Base-by-base conservation (phyloP, 768 basidiomycete genomes). In the Xerocomus spinulosus region DNA sequence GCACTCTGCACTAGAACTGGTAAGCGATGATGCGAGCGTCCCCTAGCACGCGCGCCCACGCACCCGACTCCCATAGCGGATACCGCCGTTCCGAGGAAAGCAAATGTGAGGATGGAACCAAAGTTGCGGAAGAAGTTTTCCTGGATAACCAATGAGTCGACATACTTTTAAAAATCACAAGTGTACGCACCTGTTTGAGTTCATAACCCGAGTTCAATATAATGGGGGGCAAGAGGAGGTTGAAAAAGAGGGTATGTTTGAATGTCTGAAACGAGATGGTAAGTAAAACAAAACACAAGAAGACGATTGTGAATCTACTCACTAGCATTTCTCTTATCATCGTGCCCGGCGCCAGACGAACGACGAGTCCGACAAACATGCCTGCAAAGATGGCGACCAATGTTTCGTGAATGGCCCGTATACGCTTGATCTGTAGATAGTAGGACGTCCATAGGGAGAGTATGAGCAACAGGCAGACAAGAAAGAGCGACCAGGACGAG, bases 71-170 rank as follows among this genome's bases (percentile, higher is more conserved):
- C 96, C 36, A 98, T 82, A 25, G 96, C 92, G 2, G 92, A 93
- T 57, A 98, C 92, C 61, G 95, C 94, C 0, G 96, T 99, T 15
- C 96, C 96, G 9, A 89, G 68, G 60, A 98, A 97, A 0, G 94
- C 94, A 59, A 94, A 94, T 0, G 81, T 87, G 36, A 96, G 75
- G 55, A 99, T 99, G 23, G 93, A 94, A 9, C 92, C 94, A 62
- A 98, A 98, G 66, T 97, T 97, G 30, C 93, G 83, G 67, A 99
- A 99, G 71, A 99, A 99, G 74, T 94, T 94, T 70, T 94, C 95
- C 89, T 96, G 68, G 8, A 44, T 25, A 37, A 38, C 32, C 23
- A 33, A 40, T 5, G 33, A 23, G 44, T 49, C 17, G 9, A 38
- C 18, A 43, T 15, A 13, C 18, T 18, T n/a, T 20, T 15, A 12